These are phyloP conservation scores for Dalbergia cochinchinensis DNA, from an alignment of 306 rosid genomes.

Conservation along the genomic window DNA sequence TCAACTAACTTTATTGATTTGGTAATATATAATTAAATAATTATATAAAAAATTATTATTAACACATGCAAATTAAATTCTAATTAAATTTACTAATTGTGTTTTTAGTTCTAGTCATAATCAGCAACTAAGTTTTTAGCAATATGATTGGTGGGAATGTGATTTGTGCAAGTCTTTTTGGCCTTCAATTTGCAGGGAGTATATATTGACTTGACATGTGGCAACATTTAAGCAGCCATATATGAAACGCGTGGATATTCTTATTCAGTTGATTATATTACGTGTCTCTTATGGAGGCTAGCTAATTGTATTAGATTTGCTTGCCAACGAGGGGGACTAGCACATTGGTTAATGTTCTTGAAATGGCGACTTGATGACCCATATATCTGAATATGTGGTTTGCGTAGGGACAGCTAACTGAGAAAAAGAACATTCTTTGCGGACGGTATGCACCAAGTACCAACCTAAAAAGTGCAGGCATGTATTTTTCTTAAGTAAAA, in stretches of 20 bases:
- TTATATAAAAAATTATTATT: too few species aligned
- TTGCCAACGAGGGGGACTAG: not conserved
- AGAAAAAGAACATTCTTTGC: not conserved
- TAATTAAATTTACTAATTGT: not conserved
- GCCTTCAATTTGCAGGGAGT: conserved; percentile 10
- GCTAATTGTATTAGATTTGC: not conserved
- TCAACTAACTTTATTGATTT: too few species aligned
- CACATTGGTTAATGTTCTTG: not conserved
- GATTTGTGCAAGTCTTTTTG: conserved; percentile 28
- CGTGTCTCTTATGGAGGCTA: conserved; percentile 22
- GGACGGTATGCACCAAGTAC: not conserved
- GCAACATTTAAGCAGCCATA: conserved; percentile 30
- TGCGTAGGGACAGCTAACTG: not conserved
- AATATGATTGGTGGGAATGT: not conserved
- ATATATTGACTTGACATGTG: not conserved
- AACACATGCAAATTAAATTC: too few species aligned
- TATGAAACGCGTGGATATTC: conserved; percentile 28
- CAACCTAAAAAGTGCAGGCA: too few species aligned
- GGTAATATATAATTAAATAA: too few species aligned
- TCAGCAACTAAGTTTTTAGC: conserved; percentile 20
- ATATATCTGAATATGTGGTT: not conserved
- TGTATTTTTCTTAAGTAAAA: not conserved
- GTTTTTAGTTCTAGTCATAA: not conserved
- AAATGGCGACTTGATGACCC: not conserved
- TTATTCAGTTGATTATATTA: not conserved